Evolutionary conservation across 1,139 yeast genomes (phyloP), one percentile per base, ranked within the genome.

Genomic region (Yamadazyma blattariae): DNA sequence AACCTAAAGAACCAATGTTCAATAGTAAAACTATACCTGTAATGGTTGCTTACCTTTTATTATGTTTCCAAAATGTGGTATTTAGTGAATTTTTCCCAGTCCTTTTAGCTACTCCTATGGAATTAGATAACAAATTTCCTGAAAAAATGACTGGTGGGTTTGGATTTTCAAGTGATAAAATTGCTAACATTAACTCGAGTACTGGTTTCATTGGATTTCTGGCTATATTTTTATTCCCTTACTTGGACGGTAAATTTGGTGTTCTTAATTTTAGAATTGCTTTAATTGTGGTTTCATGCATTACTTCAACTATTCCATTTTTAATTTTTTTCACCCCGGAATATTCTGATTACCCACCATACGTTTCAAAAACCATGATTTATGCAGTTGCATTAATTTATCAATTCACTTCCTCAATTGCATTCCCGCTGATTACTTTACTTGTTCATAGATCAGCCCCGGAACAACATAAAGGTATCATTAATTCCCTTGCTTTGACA

Each of bases 31-130:
- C 19, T 17, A 17, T 17, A 5, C 19, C 19, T 5, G 23, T 21
- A 21, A 21, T 21, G 23, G 7, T 29, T 5, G 37, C 46, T 2
- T 39, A 39, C 26, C 39, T 42, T 33, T 31, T 42, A 5, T 27
- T 41, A n/a, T 40, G 45, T 3, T 17, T 76, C 37, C 81, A 76
- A 47, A 53, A 64, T 10, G 59, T 74, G n/a, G 73, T 74, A 5
- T 76, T 63, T 51, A 68, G 68, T 30, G 84, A 79, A 51, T 75
- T 79, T 41, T 54, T 77, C 25, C 85, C 86, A 10, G 74, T 79
- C 3, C 71, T 74, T 37, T 54, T 78, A 16, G 79, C 83, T 0
- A 63, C 76, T 12, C 61, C 64, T 25, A 59, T 29, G n/a, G 10
- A 23, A 6, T 24, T 34, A 7, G 33, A 35, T 13, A 46, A 76